Conservation (phyloP, 2,329 filamentous ascomycete species). For the Paracamarosporium sp. region DNA sequence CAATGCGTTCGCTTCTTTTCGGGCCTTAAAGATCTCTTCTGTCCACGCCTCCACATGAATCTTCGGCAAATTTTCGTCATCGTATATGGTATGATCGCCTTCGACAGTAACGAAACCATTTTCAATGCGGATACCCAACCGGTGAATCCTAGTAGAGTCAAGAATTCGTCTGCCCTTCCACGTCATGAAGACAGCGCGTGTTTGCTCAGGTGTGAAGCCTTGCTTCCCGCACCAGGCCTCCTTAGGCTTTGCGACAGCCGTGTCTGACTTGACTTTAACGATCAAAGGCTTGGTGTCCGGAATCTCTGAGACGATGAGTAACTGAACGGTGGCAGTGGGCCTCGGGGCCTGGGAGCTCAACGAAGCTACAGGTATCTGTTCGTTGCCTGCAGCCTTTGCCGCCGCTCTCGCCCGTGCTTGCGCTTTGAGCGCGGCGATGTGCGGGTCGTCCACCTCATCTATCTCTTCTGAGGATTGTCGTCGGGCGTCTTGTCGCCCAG, state of each 20-base stretch:
- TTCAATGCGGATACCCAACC: slow-evolving; percentile 58
- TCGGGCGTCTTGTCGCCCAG: slow-evolving; percentile 4
- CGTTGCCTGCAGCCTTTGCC: slow-evolving; percentile 16
- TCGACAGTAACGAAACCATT: slow-evolving; percentile 46
- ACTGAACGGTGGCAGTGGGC: slow-evolving; percentile 55
- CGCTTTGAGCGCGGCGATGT: slow-evolving; percentile 34
- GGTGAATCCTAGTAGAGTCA: slow-evolving; percentile 67
- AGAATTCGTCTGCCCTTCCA: slow-evolving; percentile 79
- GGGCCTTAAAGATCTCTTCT: slow-evolving; percentile 63
- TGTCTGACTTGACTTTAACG: slow-evolving; percentile 70
- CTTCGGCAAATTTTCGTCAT: slow-evolving; percentile 56
- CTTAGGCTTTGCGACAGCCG: slow-evolving; percentile 71
- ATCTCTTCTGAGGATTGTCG: slow-evolving; percentile 25
- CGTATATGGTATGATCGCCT: slow-evolving; percentile 57
- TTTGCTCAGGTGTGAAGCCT: slow-evolving; percentile 56
- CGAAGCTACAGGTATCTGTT: slow-evolving; percentile 4
- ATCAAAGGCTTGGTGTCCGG: slow-evolving; percentile 66
- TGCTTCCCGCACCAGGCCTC: slow-evolving; percentile 74
- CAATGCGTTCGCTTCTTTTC: slow-evolving; percentile 49
- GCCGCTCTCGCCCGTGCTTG: slow-evolving; percentile 32
- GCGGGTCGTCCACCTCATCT: slow-evolving; percentile 40
- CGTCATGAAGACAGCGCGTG: slow-evolving; percentile 73
- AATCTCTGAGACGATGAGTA: slow-evolving; percentile 74
- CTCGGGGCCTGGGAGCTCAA: slow-evolving; percentile 13
- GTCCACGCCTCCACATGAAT: slow-evolving; percentile 84